Conservation (phyloP, 2,329 filamentous ascomycete genomes). For the Pestalotiopsis sp. region DNA sequence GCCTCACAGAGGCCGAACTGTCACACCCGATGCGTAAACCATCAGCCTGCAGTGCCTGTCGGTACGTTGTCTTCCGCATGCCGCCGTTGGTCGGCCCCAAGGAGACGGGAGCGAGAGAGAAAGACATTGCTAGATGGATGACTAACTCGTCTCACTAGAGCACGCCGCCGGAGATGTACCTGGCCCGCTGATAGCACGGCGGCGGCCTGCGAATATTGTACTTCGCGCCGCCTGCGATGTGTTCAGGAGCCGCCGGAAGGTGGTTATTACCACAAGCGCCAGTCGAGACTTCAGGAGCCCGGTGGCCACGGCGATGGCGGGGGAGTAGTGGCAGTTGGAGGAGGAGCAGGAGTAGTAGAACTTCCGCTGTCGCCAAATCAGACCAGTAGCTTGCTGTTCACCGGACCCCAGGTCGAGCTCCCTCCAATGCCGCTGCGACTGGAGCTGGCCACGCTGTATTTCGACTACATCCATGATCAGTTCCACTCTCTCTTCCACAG, state of each 20-base stretch:
- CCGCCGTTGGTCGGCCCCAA: neutral
- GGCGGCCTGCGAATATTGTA: conserved; percentile 14
- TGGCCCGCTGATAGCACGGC: neutral
- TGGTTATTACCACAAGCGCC: conserved; percentile 14
- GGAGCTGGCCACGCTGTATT: conserved; percentile 34
- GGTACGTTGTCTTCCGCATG: conserved; percentile 7
- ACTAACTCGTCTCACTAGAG: neutral
- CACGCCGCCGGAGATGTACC: conserved; percentile 14
- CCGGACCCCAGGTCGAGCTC: conserved; percentile 8
- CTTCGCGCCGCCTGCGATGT: conserved; percentile 12
- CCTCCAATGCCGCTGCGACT: conserved; percentile 12
- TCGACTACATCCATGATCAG: conserved; percentile 35
- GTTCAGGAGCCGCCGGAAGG: conserved; percentile 14
- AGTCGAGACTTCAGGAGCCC: conserved; percentile 6
- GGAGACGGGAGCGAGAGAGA: neutral
- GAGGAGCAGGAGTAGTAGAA: neutral
- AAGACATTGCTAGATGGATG: neutral
- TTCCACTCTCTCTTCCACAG: conserved; percentile 36
- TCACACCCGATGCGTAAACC: conserved; percentile 14
- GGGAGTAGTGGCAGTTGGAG: neutral
- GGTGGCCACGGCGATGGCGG: neutral
- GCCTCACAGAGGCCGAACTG: neutral
- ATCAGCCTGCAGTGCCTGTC: conserved; percentile 14
- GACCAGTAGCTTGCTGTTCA: neutral
- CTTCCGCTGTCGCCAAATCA: neutral